These are phyloP conservation scores for Colletotrichum graminicola DNA, from an alignment of 2,329 filamentous ascomycete genomes.

Conservation along the genomic window DNA sequence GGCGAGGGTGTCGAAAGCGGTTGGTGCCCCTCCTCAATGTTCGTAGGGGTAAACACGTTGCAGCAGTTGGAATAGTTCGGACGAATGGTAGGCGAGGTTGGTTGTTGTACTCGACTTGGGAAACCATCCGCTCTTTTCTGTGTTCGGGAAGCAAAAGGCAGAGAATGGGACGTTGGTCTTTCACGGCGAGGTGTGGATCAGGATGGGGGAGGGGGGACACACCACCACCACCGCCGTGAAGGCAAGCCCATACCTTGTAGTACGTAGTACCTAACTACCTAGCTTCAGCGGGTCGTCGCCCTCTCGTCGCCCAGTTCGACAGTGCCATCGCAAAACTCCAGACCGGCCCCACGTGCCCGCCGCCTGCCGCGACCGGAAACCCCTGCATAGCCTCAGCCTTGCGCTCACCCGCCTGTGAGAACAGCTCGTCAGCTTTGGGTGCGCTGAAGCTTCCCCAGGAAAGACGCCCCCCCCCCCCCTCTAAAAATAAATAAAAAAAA, in stretches of 20 bases:
- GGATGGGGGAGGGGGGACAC: background rate
- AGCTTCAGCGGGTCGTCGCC: background rate
- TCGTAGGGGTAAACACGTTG: too few species aligned
- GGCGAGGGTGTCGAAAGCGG: background rate
- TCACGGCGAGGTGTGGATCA: background rate
- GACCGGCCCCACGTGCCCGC: conserved; percentile 30
- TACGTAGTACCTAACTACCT: background rate
- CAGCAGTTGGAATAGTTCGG: background rate
- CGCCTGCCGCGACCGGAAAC: conserved; percentile 34
- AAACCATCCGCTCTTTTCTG: background rate
- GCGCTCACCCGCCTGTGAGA: conserved; percentile 27
- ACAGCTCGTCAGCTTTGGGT: conserved; percentile 15
- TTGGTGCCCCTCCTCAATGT: background rate
- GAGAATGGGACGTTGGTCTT: conserved; percentile 1
- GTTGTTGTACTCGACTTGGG: background rate
- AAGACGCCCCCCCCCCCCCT: conserved; percentile 7
- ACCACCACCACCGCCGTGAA: background rate
- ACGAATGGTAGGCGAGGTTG: background rate
- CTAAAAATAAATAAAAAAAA: conserved; percentile 25
- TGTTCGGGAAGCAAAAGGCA: conserved; percentile 7
- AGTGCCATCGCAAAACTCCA: conserved; percentile 21
- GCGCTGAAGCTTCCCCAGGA: conserved; percentile 23
- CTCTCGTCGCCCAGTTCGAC: background rate
- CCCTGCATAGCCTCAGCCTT: conserved; percentile 42
- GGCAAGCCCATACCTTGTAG: background rate